A percentile compares a stretch with the other conserved stretches of the same genome.
Conservation (phyloP, 805 yeast species). For the Saturnispora diversa region DNA sequence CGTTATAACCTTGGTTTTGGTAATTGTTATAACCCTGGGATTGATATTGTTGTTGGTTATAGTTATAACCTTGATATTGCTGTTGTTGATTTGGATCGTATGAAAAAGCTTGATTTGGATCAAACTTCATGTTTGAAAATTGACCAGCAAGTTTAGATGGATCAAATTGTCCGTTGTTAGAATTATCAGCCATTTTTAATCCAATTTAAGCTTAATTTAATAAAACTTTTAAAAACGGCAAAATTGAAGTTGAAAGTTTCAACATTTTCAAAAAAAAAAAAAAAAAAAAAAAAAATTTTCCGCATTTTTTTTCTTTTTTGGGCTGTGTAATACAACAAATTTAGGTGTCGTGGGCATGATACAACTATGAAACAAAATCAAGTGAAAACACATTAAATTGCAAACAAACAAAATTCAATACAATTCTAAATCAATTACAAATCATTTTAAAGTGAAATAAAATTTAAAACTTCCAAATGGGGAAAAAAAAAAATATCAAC, state of each 20-base stretch:
- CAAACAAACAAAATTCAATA: too few relatives aligned
- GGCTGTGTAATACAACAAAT: too few relatives aligned
- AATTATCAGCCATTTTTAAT: constrained; percentile 23
- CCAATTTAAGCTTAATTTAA: not conserved
- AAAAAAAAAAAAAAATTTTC: not conserved
- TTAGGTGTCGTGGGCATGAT: too few relatives aligned
- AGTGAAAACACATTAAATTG: too few relatives aligned
- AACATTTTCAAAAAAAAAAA: not conserved
- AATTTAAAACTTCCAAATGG: too few relatives aligned
- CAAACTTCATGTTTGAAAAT: constrained; percentile 24
- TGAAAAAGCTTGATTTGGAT: constrained; percentile 46
- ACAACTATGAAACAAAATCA: too few relatives aligned
- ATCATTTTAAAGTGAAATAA: too few relatives aligned
- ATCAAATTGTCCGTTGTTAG: constrained; percentile 30
- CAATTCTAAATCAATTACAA: too few relatives aligned
- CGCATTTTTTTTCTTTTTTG: too few relatives aligned
- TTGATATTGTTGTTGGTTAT: constrained; percentile 21
- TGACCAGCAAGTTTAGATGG: constrained; percentile 35
- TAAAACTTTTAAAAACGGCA: too few relatives aligned
- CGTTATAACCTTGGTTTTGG: constrained; percentile 7
- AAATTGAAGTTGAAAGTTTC: not conserved
- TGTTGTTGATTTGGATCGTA: constrained; percentile 26
- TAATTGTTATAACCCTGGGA: constrained; percentile 8
- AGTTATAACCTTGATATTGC: constrained; percentile 9
- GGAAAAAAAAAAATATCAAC: not conserved